Evolutionary conservation across 352 stramenopile species (phyloP).

Genomic region (Phytophthora citrophthora): DNA sequence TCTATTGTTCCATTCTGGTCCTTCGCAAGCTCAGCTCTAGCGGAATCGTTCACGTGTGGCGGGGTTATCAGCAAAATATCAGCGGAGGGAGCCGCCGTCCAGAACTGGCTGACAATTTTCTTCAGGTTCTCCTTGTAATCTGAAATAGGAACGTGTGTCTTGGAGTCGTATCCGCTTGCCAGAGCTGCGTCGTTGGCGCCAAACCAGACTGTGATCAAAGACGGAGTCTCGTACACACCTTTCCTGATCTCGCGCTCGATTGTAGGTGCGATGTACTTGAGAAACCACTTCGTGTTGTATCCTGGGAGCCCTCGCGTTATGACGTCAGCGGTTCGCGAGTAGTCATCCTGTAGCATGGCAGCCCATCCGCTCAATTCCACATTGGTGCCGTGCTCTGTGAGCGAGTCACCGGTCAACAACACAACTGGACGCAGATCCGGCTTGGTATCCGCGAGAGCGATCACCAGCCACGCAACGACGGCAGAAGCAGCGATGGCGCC

Average conservation of each 20-base stretch:
- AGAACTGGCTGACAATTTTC: constrained; percentile 13
- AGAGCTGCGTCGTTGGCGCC: constrained; percentile 32
- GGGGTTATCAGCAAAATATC: constrained; percentile 52
- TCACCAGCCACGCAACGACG: constrained; percentile 23
- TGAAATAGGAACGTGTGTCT: constrained; percentile 20
- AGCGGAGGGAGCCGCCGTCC: constrained; percentile 11
- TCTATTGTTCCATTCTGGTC: constrained; percentile 21
- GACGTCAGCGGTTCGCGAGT: constrained; percentile 45
- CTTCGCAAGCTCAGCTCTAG: constrained; percentile 13
- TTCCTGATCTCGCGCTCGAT: constrained; percentile 27
- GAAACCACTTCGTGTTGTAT: constrained; percentile 58
- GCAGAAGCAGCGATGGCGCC: constrained; percentile 9
- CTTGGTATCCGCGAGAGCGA: constrained; percentile 19
- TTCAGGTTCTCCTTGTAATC: constrained; percentile 24
- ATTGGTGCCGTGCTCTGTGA: constrained; percentile 41
- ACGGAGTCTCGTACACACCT: constrained; percentile 15
- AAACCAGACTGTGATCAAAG: constrained; percentile 32
- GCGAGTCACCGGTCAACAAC: constrained; percentile 45
- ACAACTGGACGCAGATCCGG: constrained; percentile 30
- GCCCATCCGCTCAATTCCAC: constrained; percentile 37
- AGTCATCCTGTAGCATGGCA: constrained; percentile 35
- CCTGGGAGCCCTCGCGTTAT: constrained; percentile 42
- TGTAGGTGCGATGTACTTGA: constrained; percentile 32
- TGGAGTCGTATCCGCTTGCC: constrained; percentile 18
- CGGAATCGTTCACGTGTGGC: constrained; percentile 18